Conservation (phyloP, 176 grass and related monocot genomes). For the Elaeis guineensis region DNA sequence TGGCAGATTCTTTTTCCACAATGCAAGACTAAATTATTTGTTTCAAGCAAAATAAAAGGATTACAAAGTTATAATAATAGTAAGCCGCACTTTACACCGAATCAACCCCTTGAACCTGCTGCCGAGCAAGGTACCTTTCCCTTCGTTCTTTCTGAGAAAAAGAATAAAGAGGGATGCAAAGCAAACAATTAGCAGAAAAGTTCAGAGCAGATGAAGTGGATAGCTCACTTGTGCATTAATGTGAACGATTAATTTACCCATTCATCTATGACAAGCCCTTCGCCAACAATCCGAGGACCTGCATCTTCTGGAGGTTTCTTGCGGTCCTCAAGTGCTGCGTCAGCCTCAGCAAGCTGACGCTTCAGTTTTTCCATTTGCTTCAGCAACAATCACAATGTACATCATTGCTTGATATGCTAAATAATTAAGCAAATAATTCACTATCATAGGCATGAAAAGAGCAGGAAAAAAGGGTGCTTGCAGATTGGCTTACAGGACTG, state of each 20-base stretch:
- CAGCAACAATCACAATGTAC: slow-evolving; percentile 2
- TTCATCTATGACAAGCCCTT: slow-evolving; percentile 97
- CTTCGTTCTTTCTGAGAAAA: slow-evolving; percentile 82
- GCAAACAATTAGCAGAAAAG: neutral
- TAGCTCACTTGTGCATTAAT: neutral
- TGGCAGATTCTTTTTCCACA: neutral
- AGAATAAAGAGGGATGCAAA: neutral
- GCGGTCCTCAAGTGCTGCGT: slow-evolving; percentile 76
- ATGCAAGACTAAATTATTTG: slow-evolving; percentile 7
- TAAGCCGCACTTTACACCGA: slow-evolving; percentile 42
- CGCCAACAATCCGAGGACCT: slow-evolving; percentile 56
- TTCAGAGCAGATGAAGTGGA: slow-evolving; percentile 5
- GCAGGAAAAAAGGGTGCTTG: no score
- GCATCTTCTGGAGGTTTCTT: slow-evolving; percentile 88
- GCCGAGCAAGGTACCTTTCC: slow-evolving; percentile 90
- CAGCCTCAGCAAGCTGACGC: slow-evolving; percentile 86
- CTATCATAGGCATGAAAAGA: no score
- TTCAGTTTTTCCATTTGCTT: slow-evolving; percentile 97
- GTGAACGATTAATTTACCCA: slow-evolving; percentile 49
- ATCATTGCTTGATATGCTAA: no score
- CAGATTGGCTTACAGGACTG: slow-evolving; percentile 39
- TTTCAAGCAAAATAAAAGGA: slow-evolving; percentile 13
- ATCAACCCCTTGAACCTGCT: slow-evolving; percentile 80
- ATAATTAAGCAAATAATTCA: no score
- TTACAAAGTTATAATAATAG: slow-evolving; percentile 8